Conservation (phyloP, 148 eudicot genomes). For the Rhododendron molle region DNA sequence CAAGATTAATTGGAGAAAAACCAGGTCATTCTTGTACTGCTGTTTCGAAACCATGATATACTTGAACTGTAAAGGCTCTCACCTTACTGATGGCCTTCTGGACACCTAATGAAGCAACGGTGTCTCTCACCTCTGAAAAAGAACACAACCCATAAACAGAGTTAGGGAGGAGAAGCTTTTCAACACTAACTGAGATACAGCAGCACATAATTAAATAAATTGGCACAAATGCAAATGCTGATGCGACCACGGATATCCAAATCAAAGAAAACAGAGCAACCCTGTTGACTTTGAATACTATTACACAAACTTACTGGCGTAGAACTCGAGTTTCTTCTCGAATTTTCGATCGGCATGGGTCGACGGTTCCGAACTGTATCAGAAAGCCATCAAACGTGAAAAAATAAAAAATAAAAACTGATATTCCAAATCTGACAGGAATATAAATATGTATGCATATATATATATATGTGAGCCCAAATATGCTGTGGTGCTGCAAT, state of each 20-base stretch:
- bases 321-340: constrained; percentile 63
- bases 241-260: too few species aligned
- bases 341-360: constrained; percentile 56
- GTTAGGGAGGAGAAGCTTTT: not conserved
- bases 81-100: constrained; percentile 61
- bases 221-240: not conserved
- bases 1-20: not conserved
- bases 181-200: too few species aligned
- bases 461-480: not conserved
- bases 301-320: constrained; percentile 41
- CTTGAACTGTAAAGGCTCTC: not conserved
- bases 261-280: not conserved
- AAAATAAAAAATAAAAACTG: not conserved
- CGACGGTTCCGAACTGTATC: constrained; percentile 33
- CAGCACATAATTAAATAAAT: not conserved
- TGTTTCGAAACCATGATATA: not conserved
- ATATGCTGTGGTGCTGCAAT: not conserved
- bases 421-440: not conserved
- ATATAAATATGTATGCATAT: not conserved
- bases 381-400: not conserved
- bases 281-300: not conserved
- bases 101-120: constrained; percentile 39
- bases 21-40: not conserved
- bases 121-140: constrained; percentile 56
- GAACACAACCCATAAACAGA: not conserved